A percentile compares a stretch with the other conserved stretches of the same genome.
Evolutionary conservation across 2,329 filamentous ascomycete genomes (phyloP).

Genomic region (Penicillium capsulatum): DNA sequence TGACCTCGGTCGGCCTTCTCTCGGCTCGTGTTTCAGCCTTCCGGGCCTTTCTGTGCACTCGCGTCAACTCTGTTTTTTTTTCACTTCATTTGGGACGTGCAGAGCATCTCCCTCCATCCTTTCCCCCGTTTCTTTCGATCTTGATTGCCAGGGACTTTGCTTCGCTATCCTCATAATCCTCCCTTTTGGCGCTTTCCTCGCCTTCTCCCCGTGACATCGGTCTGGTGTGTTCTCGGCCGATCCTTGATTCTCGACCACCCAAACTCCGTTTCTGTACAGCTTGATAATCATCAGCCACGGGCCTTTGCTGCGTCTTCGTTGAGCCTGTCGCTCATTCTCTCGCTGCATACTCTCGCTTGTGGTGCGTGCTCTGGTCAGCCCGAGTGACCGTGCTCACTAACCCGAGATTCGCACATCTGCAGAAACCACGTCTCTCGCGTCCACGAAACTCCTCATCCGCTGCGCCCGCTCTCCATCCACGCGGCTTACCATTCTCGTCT

Average conservation of each 20-base stretch:
- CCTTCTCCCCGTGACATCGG: background rate
- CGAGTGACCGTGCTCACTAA: background rate
- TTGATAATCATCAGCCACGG: conserved; percentile 15
- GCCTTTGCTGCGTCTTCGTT: conserved; percentile 9
- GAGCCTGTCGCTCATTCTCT: conserved; percentile 25
- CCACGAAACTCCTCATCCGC: conserved; percentile 1
- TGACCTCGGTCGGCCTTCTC: background rate
- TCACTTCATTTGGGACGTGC: conserved; percentile 30
- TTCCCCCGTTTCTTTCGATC: conserved; percentile 6
- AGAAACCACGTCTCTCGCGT: conserved; percentile 12
- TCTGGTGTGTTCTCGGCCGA: conserved; percentile 6
- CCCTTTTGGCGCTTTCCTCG: background rate
- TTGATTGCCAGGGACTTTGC: conserved; percentile 5
- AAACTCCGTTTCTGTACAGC: conserved; percentile 17
- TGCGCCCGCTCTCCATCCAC: conserved; percentile 1
- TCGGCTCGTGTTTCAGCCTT: conserved; percentile 16
- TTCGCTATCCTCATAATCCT: conserved; percentile 21
- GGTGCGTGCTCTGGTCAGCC: conserved; percentile 16
- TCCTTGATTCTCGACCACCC: conserved; percentile 4
- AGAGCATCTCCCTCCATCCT: conserved; percentile 33
- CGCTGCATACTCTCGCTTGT: conserved; percentile 16
- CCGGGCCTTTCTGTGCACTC: conserved; percentile 15
- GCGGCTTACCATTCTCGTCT: conserved; percentile 10
- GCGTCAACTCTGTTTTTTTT: conserved; percentile 21
- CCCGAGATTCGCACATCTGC: background rate